Percentiles rank a stretch among this genome's conserved stretches.
These are phyloP conservation scores for Rhododendron kiyosumense DNA, from an alignment of 148 eudicot species.

Conservation along the genomic window DNA sequence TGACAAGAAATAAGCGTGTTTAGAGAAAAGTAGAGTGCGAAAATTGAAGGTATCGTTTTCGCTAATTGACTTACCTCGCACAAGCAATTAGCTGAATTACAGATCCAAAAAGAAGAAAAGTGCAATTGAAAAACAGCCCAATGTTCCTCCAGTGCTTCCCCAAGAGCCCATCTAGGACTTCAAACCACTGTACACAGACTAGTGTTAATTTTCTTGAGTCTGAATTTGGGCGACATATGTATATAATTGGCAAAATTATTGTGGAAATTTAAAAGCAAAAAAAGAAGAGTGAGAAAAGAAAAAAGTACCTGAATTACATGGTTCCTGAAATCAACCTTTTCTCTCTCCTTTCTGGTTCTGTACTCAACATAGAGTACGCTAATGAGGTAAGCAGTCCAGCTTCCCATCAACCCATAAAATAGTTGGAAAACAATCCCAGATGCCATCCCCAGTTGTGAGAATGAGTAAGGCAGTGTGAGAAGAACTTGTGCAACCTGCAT, in stretches of 20 bases:
- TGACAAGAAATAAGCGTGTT: neutral
- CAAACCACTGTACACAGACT: conserved; percentile 66
- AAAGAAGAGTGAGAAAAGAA: neutral
- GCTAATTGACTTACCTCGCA: conserved; percentile 42
- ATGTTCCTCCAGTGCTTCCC: conserved; percentile 68
- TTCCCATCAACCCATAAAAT: conserved; percentile 62
- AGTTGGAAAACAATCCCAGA: conserved; percentile 60
- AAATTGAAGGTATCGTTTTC: too few relatives aligned
- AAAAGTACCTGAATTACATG: conserved; percentile 65
- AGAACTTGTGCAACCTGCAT: conserved; percentile 55
- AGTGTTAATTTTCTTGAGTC: neutral
- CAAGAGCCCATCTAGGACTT: conserved; percentile 67
- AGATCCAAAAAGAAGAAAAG: conserved; percentile 70
- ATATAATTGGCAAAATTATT: neutral
- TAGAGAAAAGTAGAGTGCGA: neutral
- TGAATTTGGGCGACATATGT: neutral
- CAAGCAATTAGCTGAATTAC: conserved; percentile 73
- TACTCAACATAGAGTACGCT: conserved; percentile 69
- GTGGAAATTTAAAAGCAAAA: neutral
- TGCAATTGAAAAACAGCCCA: conserved; percentile 64
- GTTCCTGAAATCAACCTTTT: conserved; percentile 63
- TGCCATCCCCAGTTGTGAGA: conserved; percentile 62
- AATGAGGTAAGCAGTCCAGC: conserved; percentile 76
- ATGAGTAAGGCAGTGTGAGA: conserved; percentile 54
- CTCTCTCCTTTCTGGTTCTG: conserved; percentile 67